A percentile compares a stretch with the other conserved stretches of the same genome.
Conservation (phyloP, 768 basidiomycete genomes). For the Phaffia tasmanica region DNA sequence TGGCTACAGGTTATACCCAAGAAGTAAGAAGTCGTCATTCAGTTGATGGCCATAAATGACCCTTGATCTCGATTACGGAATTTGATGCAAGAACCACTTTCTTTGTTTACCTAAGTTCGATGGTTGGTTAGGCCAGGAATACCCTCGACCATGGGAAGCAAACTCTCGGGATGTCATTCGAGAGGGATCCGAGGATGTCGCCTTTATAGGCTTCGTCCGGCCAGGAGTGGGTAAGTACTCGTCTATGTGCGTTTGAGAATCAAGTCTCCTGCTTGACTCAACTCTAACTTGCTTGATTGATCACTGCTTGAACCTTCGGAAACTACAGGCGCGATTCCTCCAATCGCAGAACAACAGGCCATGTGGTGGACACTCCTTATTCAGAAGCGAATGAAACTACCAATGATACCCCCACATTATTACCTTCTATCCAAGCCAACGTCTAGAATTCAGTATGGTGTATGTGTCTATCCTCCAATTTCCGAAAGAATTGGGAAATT, state of each 20-base stretch:
- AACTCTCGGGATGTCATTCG: conserved; percentile 44
- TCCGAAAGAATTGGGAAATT: not conserved
- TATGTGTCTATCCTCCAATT: conserved; percentile 1
- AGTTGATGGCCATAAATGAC: too few relatives aligned
- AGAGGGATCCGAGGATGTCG: conserved; percentile 39
- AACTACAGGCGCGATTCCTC: conserved; percentile 44
- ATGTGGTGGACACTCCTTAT: conserved; percentile 51
- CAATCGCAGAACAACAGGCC: conserved; percentile 52
- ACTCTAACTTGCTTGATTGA: not conserved
- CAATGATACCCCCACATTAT: conserved; percentile 46
- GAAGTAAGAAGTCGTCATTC: not conserved
- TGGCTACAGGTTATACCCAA: conserved; percentile 44
- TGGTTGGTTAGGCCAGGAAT: conserved; percentile 38
- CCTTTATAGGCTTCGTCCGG: conserved; percentile 50
- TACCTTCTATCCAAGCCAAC: conserved; percentile 47
- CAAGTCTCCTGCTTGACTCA: not conserved
- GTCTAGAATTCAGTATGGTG: conserved; percentile 49
- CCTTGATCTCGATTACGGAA: not conserved
- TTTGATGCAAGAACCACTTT: conserved; percentile 41
- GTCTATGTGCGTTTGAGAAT: not conserved
- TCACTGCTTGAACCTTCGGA: not conserved
- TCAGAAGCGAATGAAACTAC: conserved; percentile 42
- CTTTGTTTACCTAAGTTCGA: conserved; percentile 29
- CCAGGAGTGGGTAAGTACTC: conserved; percentile 47
- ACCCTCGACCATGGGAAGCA: conserved; percentile 42